Evolutionary conservation across 192 early-diverging fungal genomes (phyloP).

Genomic region (Blastocladiella britannica): DNA sequence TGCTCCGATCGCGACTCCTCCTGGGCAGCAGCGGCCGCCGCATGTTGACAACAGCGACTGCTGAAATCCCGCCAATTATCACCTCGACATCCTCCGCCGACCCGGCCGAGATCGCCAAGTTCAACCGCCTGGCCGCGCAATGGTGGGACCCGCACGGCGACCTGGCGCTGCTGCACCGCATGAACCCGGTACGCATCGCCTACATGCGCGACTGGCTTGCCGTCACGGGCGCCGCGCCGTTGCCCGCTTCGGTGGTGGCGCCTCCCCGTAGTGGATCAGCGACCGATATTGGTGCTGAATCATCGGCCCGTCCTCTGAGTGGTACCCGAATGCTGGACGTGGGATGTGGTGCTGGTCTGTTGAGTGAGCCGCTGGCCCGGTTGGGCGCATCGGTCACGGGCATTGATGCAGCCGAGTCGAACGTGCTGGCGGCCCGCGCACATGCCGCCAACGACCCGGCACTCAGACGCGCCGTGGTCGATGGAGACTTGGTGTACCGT

Average conservation of each 20-base stretch:
- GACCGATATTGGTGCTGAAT: too few species aligned
- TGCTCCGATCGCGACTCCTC: too few species aligned
- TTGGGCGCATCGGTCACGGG: slow-evolving; percentile 53
- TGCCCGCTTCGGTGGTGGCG: too few species aligned
- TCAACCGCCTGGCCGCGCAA: slow-evolving; percentile 38
- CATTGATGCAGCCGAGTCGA: slow-evolving; percentile 68
- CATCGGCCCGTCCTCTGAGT: slow-evolving; percentile 8
- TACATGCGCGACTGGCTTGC: slow-evolving; percentile 44
- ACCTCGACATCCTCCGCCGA: slow-evolving; percentile 32
- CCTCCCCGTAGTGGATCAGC: too few species aligned
- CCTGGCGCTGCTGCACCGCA: slow-evolving; percentile 59
- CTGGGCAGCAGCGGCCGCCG: too few species aligned
- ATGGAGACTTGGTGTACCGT: slow-evolving; percentile 33
- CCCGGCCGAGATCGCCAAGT: slow-evolving; percentile 51
- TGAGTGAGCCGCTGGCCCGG: slow-evolving; percentile 64
- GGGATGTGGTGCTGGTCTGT: slow-evolving; percentile 83
- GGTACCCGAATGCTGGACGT: slow-evolving; percentile 58
- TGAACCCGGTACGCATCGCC: slow-evolving; percentile 47
- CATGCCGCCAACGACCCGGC: slow-evolving; percentile 50
- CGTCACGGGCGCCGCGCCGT: too few species aligned
- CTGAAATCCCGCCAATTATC: too few species aligned
- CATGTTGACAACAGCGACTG: too few species aligned
- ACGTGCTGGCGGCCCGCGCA: slow-evolving; percentile 51
- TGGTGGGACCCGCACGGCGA: slow-evolving; percentile 87
- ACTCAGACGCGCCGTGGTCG: slow-evolving; percentile 17